A percentile compares a stretch with the other conserved stretches of the same genome.
Evolutionary conservation across 2,329 filamentous ascomycete genomes (phyloP).

Genomic region (Pestalotiopsis sp.): DNA sequence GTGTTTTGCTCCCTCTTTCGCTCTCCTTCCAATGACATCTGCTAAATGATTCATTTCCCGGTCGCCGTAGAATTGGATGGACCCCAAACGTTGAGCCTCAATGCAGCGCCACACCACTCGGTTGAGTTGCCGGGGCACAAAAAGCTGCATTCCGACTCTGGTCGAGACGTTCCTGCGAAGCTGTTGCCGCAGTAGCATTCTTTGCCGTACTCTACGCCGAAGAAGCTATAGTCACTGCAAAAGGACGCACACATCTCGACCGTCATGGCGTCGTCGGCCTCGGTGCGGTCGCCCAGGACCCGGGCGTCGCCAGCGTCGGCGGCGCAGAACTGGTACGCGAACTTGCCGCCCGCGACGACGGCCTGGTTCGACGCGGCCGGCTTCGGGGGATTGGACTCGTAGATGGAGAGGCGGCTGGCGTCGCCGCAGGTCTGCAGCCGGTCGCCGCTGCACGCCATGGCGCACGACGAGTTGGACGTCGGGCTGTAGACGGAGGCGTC

Average conservation of each 20-base stretch:
- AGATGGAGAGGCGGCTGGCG: slow-evolving; percentile 53
- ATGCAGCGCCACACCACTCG: slow-evolving; percentile 6
- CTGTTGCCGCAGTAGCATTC: slow-evolving; percentile 4
- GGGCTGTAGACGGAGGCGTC: slow-evolving; percentile 41
- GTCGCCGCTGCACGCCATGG: slow-evolving; percentile 50
- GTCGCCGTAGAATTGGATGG: not conserved
- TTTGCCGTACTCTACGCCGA: slow-evolving; percentile 4
- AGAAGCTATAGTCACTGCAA: not conserved
- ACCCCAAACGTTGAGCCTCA: slow-evolving; percentile 1
- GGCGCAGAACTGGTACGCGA: not conserved
- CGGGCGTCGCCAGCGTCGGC: not conserved
- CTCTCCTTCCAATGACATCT: too few species aligned
- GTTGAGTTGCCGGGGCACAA: slow-evolving; percentile 42
- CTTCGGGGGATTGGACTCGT: slow-evolving; percentile 26
- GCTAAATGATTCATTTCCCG: not conserved
- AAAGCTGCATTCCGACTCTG: slow-evolving; percentile 39
- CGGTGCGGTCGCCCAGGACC: not conserved
- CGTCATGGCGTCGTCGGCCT: slow-evolving; percentile 1
- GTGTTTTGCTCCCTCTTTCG: too few species aligned
- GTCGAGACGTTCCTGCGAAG: not conserved
- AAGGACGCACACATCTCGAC: slow-evolving; percentile 6
- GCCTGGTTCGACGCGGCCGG: not conserved
- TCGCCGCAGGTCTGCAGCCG: slow-evolving; percentile 53
- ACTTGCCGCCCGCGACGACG: not conserved
- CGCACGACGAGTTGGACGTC: slow-evolving; percentile 53